phyloP scores from a whole-genome alignment of 306 rosid species.

The Malus domestica region ASM211411v1 NC_041798.1:30463501-30464000 shows the following conservation, averaged over 20 bases:
- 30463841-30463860: too few species aligned
- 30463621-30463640: constrained; percentile 81
- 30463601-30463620: constrained; percentile 62
- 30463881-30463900: too few species aligned
- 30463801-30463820: too few species aligned
- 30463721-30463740: constrained; percentile 29
- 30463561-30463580: constrained; percentile 39
- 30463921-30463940: too few species aligned
- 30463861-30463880: too few species aligned
- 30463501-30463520: constrained; percentile 2
- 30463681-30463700: constrained; percentile 34
- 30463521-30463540: constrained; percentile 53
- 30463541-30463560: constrained; percentile 68
- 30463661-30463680: constrained; percentile 25
- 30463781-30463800: too few species aligned
- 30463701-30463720: constrained; percentile 29
- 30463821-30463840: too few species aligned
- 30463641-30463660: constrained; percentile 52
- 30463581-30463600: constrained; percentile 74
- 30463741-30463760: not conserved
- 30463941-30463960: too few species aligned
- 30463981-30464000: too few species aligned
- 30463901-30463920: too few species aligned
- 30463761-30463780: too few species aligned
- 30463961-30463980: too few species aligned